phyloP scores from a whole-genome alignment of 164 flowering plant genomes.

The Tinospora cordifolia region DNA sequence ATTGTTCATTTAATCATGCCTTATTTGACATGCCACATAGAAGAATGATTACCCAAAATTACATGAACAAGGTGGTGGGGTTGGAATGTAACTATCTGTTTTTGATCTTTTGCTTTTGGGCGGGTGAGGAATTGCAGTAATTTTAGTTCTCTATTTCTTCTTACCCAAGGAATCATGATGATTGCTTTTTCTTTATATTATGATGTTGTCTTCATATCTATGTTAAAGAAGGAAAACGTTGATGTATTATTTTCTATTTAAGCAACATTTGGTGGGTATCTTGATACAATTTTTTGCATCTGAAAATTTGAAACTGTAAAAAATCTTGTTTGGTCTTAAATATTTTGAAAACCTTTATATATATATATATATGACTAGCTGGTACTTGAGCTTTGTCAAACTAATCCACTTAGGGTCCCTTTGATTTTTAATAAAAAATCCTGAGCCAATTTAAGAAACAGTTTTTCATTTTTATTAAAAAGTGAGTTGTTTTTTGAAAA shows the following conservation, averaged over 20 bases:
- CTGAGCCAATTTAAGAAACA: too few species aligned
- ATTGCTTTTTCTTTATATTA: background rate
- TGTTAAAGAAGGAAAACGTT: background rate
- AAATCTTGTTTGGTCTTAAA: too few species aligned
- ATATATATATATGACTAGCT: too few species aligned
- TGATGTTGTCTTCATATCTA: background rate
- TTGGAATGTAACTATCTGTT: background rate
- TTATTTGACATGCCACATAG: background rate
- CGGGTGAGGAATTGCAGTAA: background rate
- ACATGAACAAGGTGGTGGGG: constrained; percentile 1
- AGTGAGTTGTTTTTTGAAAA: too few species aligned
- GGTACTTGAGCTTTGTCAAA: too few species aligned
- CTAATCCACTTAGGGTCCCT: too few species aligned
- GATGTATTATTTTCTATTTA: background rate
- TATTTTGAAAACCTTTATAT: too few species aligned
- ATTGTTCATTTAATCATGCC: background rate
- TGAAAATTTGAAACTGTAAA: too few species aligned
- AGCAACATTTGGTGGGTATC: too few species aligned
- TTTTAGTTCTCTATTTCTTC: background rate
- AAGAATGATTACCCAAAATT: background rate
- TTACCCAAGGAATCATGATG: background rate
- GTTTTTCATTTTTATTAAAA: too few species aligned
- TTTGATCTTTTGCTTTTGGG: background rate
- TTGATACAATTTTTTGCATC: too few species aligned
- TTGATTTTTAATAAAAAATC: too few species aligned